Evolutionary conservation across 495 filamentous ascomycete species (phyloP).

Genomic region (Amphirosellinia nigrospora): DNA sequence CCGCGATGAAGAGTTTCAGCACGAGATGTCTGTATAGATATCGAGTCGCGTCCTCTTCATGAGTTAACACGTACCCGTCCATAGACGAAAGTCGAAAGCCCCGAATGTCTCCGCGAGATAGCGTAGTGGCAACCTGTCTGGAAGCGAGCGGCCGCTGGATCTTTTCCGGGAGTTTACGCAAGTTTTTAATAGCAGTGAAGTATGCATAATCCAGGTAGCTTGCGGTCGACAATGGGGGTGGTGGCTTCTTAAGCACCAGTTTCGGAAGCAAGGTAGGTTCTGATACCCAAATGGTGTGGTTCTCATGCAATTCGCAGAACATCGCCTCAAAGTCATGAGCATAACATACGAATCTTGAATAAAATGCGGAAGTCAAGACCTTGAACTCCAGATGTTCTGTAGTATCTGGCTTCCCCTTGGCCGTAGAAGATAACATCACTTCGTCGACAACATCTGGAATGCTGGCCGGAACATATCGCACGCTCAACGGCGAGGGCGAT

Average conservation of each 20-base stretch:
- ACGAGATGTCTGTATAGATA: slow-evolving; percentile 39
- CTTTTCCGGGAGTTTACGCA: slow-evolving; percentile 45
- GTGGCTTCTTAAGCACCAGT: slow-evolving; percentile 44
- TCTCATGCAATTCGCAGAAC: slow-evolving; percentile 56
- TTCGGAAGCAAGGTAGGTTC: slow-evolving; percentile 50
- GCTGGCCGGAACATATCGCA: slow-evolving; percentile 60
- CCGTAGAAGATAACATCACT: slow-evolving; percentile 44
- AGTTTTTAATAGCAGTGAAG: slow-evolving; percentile 45
- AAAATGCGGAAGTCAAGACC: slow-evolving; percentile 65
- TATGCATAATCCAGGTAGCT: slow-evolving; percentile 40
- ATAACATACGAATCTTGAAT: slow-evolving; percentile 62
- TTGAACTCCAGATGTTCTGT: slow-evolving; percentile 52
- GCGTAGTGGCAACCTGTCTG: slow-evolving; percentile 22
- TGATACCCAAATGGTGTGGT: slow-evolving; percentile 59
- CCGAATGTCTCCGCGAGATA: slow-evolving; percentile 40
- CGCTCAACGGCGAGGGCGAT: slow-evolving; percentile 43
- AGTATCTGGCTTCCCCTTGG: slow-evolving; percentile 11
- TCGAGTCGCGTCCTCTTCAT: slow-evolving; percentile 34
- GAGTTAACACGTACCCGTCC: slow-evolving; percentile 48
- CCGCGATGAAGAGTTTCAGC: slow-evolving; percentile 45
- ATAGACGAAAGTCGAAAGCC: slow-evolving; percentile 49
- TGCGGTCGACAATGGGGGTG: slow-evolving; percentile 33
- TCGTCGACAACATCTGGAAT: slow-evolving; percentile 41
- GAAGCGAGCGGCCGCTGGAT: slow-evolving; percentile 44
- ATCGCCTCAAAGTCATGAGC: slow-evolving; percentile 57